These are phyloP conservation scores for Lactarius hengduanensis DNA, from an alignment of 768 basidiomycete genomes.

Conservation along the genomic window DNA sequence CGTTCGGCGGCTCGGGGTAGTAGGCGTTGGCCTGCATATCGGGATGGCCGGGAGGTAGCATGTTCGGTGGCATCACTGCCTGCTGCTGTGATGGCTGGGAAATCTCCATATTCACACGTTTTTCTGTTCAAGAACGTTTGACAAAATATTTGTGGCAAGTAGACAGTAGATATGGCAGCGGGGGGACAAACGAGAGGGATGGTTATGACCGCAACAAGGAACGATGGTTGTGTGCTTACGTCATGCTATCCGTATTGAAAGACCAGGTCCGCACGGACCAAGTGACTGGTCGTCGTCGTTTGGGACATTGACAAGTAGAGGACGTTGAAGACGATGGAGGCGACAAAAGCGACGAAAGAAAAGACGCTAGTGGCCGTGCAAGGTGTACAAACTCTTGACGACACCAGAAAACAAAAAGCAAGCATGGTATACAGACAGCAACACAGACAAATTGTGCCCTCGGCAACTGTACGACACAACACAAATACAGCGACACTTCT, in stretches of 20 bases:
- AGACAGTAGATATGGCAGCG: slow-evolving; percentile 35
- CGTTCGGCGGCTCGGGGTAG: slow-evolving; percentile 73
- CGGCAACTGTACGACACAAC: slow-evolving; percentile 12
- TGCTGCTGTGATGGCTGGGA: slow-evolving; percentile 43
- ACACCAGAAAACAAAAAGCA: slow-evolving; percentile 70
- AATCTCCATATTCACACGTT: slow-evolving; percentile 13
- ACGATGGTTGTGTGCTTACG: slow-evolving; percentile 44
- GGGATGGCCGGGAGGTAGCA: slow-evolving; percentile 45
- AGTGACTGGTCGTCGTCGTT: slow-evolving; percentile 28
- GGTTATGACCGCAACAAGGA: slow-evolving; percentile 37
- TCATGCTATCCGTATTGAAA: slow-evolving; percentile 41
- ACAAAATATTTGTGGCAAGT: slow-evolving; percentile 20
- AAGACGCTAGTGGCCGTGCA: slow-evolving; percentile 52
- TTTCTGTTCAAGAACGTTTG: not conserved
- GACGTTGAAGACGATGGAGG: slow-evolving; percentile 35
- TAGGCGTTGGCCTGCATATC: slow-evolving; percentile 48
- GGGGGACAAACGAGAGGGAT: slow-evolving; percentile 45
- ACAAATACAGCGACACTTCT: not conserved
- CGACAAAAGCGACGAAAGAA: slow-evolving; percentile 36
- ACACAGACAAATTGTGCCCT: slow-evolving; percentile 36
- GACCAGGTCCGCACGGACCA: slow-evolving; percentile 56
- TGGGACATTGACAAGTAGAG: slow-evolving; percentile 29
- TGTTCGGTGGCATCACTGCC: slow-evolving; percentile 60
- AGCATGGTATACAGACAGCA: slow-evolving; percentile 37
- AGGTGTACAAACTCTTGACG: slow-evolving; percentile 65